Evolutionary conservation across 305 asterid genomes (phyloP).

Genomic region (Fraxinus platypoda): DNA sequence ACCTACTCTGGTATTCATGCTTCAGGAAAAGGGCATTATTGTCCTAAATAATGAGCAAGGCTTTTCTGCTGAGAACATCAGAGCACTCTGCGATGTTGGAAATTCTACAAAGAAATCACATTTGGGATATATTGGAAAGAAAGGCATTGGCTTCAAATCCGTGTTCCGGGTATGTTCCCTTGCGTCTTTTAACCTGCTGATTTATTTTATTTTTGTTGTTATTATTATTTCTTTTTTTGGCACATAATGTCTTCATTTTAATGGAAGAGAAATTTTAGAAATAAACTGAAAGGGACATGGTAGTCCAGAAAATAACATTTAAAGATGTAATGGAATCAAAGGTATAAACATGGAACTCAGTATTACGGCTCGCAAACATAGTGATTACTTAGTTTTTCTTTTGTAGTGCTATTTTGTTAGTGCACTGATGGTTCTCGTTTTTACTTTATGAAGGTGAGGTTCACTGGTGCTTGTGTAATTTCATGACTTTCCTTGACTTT

Average conservation of each 20-base stretch:
- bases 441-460: background rate
- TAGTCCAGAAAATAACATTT: background rate
- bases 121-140: conserved; percentile 95
- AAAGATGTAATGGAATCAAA: background rate
- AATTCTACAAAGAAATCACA: conserved; percentile 77
- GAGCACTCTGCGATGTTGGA: conserved; percentile 96
- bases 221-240: background rate
- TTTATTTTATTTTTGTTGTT: background rate
- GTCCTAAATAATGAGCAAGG: conserved; percentile 89
- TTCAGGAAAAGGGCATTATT: conserved; percentile 65
- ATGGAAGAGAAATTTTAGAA: background rate
- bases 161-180: conserved; percentile 68
- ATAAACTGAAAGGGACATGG: background rate
- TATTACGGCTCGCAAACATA: background rate
- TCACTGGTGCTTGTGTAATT: background rate
- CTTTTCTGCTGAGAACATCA: conserved; percentile 67
- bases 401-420: background rate
- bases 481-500: background rate
- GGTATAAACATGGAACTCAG: background rate
- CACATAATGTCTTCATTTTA: background rate
- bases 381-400: background rate
- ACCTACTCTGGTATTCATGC: conserved; percentile 83
- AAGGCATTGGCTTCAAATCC: conserved; percentile 99
- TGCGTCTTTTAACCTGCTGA: background rate
- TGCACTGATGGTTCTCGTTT: background rate